Base-by-base conservation (phyloP, 768 basidiomycete species). In the Boletus sp. region DNA sequence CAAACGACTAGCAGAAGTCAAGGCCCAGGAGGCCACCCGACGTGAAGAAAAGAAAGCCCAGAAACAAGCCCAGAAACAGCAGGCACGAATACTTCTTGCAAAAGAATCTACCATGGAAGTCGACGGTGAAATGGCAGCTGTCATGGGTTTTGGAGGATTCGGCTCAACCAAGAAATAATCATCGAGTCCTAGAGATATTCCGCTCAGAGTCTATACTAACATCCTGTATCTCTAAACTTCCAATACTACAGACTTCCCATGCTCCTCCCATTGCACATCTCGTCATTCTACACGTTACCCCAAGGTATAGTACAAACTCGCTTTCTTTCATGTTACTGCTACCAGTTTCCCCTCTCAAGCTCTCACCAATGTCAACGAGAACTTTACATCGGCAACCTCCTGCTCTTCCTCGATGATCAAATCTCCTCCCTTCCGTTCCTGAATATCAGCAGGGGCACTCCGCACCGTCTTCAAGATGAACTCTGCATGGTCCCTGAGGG, bases 81-180 rank as follows among this genome's bases (percentile, higher is more conserved):
- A 84, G 64, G 77, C 84, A 24, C 85, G 87, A 45, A 73, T 87
- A 29, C 86, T 87, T 61, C 75, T 90, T 47, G 81, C 82, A 39
- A 79, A 83, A 61, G 81, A 78, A 39, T 68, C 75, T 0, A 65
- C 72, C 12, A 73, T 74, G 64, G 78, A 80, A 52, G 75, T 73
- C 54, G 84, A 86, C 54, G 71, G 79, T 56, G 87, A 89, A 59
- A 89, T 95, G 85, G 78, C 87, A 55, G 75, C 77, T 30, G 80
- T 92, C 76, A 95, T 96, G 93, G 94, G 94, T 35, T 97, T 97
- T 70, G 86, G 84, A 46, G 92, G 92, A 1, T 97, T 97, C 67
- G 92, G 92, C 40, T 77, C 89, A 29, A 83, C 84, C n/a, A 94
- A 93, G 75, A 91, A 88, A 72, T 92, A 71, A 81, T 35, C 40